phyloP scores from a whole-genome alignment of 116 monocot genomes.

The Papilionanthe hybrid region DNA sequence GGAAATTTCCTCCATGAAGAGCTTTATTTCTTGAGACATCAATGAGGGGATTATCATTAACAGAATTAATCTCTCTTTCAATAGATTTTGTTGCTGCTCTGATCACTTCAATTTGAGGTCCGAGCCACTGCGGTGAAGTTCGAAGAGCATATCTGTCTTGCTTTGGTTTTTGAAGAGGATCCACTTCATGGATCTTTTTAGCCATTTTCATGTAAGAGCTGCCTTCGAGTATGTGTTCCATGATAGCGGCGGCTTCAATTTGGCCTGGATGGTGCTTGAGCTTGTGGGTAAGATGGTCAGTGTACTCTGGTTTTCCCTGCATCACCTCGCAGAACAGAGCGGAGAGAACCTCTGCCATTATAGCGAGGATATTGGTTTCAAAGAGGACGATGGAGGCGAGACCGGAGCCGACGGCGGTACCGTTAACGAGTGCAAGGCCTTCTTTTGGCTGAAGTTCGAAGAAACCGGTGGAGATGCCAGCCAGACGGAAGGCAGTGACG shows the following conservation, averaged over 20 bases:
- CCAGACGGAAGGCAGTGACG: slow-evolving; percentile 48
- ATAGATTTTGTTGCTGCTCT: slow-evolving; percentile 63
- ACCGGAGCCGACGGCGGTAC: slow-evolving; percentile 75
- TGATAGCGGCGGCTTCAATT: slow-evolving; percentile 83
- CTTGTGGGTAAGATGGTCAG: slow-evolving; percentile 80
- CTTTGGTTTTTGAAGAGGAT: slow-evolving; percentile 80
- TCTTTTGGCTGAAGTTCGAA: slow-evolving; percentile 87
- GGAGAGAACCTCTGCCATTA: slow-evolving; percentile 56
- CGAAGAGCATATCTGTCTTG: slow-evolving; percentile 73
- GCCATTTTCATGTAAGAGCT: slow-evolving; percentile 79
- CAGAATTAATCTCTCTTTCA: slow-evolving; percentile 81
- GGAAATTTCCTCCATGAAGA: slow-evolving; percentile 86
- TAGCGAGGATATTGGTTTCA: slow-evolving; percentile 54
- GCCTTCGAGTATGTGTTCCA: slow-evolving; percentile 72
- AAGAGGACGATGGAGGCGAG: slow-evolving; percentile 62
- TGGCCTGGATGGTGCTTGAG: slow-evolving; percentile 88
- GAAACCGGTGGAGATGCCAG: slow-evolving; percentile 54
- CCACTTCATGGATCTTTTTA: slow-evolving; percentile 48
- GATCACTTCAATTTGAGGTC: slow-evolving; percentile 70
- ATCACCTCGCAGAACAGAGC: slow-evolving; percentile 87
- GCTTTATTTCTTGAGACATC: slow-evolving; percentile 71
- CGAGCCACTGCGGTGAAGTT: slow-evolving; percentile 73
- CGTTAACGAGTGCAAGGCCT: slow-evolving; percentile 72
- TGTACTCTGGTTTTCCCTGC: slow-evolving; percentile 86
- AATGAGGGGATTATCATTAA: slow-evolving; percentile 84